Evolutionary conservation across 257 asterid genomes (phyloP).

Genomic region (Nicotiana otophora): DNA sequence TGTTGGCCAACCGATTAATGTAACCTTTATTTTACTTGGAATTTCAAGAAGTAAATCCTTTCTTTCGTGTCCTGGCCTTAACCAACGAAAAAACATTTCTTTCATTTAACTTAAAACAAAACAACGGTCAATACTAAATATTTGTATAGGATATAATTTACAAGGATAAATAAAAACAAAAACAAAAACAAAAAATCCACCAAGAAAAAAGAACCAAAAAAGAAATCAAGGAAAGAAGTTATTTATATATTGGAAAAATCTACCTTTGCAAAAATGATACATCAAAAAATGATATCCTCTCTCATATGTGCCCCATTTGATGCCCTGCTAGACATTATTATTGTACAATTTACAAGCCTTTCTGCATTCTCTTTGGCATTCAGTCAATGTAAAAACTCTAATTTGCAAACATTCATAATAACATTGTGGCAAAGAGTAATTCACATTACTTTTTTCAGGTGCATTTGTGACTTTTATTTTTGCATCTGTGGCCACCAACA

Average conservation of each 20-base stretch:
- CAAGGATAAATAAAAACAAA: not conserved
- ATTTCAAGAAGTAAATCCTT: not conserved
- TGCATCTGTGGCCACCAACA: not conserved
- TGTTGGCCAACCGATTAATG: too few relatives aligned
- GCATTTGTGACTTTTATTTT: not conserved
- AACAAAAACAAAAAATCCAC: not conserved
- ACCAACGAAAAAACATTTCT: not conserved
- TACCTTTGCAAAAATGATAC: not conserved
- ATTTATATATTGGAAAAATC: not conserved
- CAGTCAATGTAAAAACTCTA: not conserved
- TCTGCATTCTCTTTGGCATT: conserved; percentile 2
- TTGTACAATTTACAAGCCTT: not conserved
- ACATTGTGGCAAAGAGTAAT: conserved; percentile 5
- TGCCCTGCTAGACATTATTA: not conserved
- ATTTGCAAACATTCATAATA: conserved; percentile 6
- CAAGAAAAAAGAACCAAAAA: not conserved
- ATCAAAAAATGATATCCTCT: not conserved
- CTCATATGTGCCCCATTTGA: not conserved
- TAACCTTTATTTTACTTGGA: not conserved
- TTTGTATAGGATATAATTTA: not conserved
- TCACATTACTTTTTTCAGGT: not conserved
- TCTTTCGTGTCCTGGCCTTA: not conserved
- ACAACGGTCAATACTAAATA: not conserved
- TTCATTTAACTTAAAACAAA: not conserved
- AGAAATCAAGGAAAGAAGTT: not conserved